Evolutionary conservation across 371 early-diverging fungal genomes (phyloP).

Genomic region (Saksenaea vasiformis): DNA sequence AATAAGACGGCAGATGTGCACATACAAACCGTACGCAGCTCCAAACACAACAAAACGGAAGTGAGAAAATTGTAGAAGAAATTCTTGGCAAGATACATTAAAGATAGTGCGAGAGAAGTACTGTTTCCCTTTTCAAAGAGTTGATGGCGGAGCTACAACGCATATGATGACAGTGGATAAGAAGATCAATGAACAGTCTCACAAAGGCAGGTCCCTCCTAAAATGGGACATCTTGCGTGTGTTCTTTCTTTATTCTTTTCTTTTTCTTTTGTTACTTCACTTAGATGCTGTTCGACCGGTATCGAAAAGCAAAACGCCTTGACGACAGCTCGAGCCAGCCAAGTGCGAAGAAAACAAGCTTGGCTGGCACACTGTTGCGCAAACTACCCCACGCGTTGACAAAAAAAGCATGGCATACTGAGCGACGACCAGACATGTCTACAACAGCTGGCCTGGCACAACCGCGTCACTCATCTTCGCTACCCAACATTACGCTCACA

Average conservation of each 20-base stretch:
- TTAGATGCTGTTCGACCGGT: slow-evolving; percentile 41
- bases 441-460: slow-evolving; percentile 11
- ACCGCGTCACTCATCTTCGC: slow-evolving; percentile 42
- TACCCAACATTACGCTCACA: slow-evolving; percentile 35
- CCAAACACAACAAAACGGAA: neutral
- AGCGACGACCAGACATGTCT: slow-evolving; percentile 8
- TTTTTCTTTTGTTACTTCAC: slow-evolving; percentile 8
- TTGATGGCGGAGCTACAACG: neutral
- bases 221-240: neutral
- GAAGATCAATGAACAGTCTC: slow-evolving; percentile 7
- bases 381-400: slow-evolving; percentile 31
- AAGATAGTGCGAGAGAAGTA: neutral
- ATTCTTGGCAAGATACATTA: neutral
- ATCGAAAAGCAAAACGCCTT: slow-evolving; percentile 34
- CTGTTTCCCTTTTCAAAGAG: neutral
- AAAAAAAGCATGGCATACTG: slow-evolving; percentile 19
- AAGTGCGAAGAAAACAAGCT: slow-evolving; percentile 23
- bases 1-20: neutral
- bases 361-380: slow-evolving; percentile 38
- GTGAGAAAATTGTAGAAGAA: neutral
- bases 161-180: slow-evolving; percentile 1
- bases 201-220: slow-evolving; percentile 4
- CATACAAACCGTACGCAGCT: neutral
- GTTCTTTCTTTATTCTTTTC: slow-evolving; percentile 9
- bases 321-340: slow-evolving; percentile 14